These are phyloP conservation scores for Calonectria pauciramosa DNA, from an alignment of 2,329 filamentous ascomycete genomes.

Conservation along the genomic window DNA sequence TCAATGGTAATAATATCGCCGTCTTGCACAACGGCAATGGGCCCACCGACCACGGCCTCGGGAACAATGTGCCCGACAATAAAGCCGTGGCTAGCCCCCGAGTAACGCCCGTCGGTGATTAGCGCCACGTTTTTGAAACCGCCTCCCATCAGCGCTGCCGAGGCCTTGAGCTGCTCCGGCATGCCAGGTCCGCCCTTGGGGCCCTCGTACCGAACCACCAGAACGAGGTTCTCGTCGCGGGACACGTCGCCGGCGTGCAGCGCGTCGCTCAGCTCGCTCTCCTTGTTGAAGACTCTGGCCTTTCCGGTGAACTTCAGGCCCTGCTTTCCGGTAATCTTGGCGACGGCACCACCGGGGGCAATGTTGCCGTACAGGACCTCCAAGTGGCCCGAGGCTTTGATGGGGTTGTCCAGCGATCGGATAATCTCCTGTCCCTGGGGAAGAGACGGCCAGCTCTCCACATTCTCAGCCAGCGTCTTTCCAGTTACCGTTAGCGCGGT, in stretches of 20 bases:
- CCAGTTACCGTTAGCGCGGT: slow-evolving; percentile 75
- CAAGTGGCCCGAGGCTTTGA: slow-evolving; percentile 87
- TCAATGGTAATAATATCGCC: slow-evolving; percentile 89
- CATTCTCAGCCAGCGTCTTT: slow-evolving; percentile 84
- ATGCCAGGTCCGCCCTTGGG: slow-evolving; percentile 94
- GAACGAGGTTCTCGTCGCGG: slow-evolving; percentile 75
- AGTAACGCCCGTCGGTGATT: slow-evolving; percentile 91
- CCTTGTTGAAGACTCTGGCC: slow-evolving; percentile 88
- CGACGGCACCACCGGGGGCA: slow-evolving; percentile 88
- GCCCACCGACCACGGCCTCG: slow-evolving; percentile 88
- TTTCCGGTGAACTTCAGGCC: slow-evolving; percentile 83
- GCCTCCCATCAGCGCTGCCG: slow-evolving; percentile 90
- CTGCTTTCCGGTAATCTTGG: slow-evolving; percentile 96
- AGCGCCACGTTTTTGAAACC: slow-evolving; percentile 87
- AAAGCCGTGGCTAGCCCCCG: slow-evolving; percentile 88
- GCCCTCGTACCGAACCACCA: slow-evolving; percentile 92
- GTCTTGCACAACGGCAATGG: slow-evolving; percentile 83
- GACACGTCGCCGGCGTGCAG: slow-evolving; percentile 75
- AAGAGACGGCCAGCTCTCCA: slow-evolving; percentile 79
- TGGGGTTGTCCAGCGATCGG: slow-evolving; percentile 78
- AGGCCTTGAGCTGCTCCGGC: slow-evolving; percentile 91
- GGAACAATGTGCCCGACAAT: slow-evolving; percentile 93
- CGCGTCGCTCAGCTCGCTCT: slow-evolving; percentile 81
- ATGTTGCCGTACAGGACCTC: slow-evolving; percentile 89
- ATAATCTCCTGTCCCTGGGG: slow-evolving; percentile 86